A percentile compares a stretch with the other conserved stretches of the same genome.
phyloP scores from a whole-genome alignment of 2,329 filamentous ascomycete species.

The Penicillium sp. region DNA sequence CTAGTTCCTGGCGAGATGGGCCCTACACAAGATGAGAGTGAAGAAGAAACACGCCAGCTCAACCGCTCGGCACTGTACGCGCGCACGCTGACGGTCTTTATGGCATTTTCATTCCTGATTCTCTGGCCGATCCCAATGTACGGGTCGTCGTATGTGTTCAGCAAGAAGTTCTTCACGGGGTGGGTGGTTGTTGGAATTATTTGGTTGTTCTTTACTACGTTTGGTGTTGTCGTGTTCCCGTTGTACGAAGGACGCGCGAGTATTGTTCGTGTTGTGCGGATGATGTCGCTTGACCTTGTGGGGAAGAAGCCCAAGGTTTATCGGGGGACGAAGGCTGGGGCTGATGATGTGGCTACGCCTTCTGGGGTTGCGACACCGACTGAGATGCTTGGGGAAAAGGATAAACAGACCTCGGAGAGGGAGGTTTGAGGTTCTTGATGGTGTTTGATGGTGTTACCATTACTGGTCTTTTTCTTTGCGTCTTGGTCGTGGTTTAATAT shows the following conservation, averaged over 20 bases:
- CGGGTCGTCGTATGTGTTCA: constrained; percentile 70
- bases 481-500: not conserved
- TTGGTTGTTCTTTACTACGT: constrained; percentile 66
- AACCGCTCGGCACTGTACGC: constrained; percentile 49
- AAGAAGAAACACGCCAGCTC: constrained; percentile 44
- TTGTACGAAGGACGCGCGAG: constrained; percentile 68
- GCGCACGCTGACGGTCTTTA: constrained; percentile 49
- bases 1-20: constrained; percentile 47
- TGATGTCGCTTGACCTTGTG: constrained; percentile 54
- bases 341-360: constrained; percentile 31
- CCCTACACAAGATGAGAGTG: constrained; percentile 30
- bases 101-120: constrained; percentile 64
- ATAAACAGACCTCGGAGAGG: constrained; percentile 10
- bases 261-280: constrained; percentile 52
- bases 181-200: constrained; percentile 70
- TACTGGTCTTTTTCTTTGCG: not conserved
- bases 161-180: constrained; percentile 70
- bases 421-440: constrained; percentile 4
- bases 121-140: constrained; percentile 94
- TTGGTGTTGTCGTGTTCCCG: constrained; percentile 71
- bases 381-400: constrained; percentile 33
- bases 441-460: not conserved
- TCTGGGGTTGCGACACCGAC: constrained; percentile 45
- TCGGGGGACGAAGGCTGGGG: constrained; percentile 28
- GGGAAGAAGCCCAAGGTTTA: constrained; percentile 31